phyloP scores from a whole-genome alignment of 1,139 yeast species.

The Saccharomyces hybrid region DNA sequence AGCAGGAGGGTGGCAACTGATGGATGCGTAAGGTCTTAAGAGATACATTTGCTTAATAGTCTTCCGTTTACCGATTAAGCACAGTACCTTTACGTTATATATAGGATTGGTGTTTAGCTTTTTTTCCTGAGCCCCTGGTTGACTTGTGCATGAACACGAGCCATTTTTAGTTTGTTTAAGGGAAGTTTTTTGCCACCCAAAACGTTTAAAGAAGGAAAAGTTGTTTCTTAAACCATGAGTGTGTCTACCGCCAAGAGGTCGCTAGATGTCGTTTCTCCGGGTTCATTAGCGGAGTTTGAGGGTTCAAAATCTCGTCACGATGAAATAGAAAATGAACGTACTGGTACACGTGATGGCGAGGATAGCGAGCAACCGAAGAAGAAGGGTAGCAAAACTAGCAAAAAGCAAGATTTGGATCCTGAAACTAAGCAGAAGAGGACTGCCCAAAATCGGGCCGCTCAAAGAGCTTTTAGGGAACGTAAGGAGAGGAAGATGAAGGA shows the following conservation, averaged over 20 bases:
- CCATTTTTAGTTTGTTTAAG: background rate
- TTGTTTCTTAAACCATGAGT: slow-evolving; percentile 5
- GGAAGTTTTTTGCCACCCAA: background rate
- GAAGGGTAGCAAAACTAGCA: slow-evolving; percentile 51
- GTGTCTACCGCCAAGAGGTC: slow-evolving; percentile 16
- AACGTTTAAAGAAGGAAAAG: background rate
- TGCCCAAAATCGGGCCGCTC: slow-evolving; percentile 97
- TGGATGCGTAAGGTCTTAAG: background rate
- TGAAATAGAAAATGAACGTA: background rate
- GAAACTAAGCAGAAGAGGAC: slow-evolving; percentile 83
- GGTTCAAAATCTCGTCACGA: background rate
- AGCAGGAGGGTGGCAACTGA: background rate
- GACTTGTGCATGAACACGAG: background rate
- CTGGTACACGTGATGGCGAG: background rate
- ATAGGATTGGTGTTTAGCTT: background rate
- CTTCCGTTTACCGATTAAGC: background rate
- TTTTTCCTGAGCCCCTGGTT: background rate
- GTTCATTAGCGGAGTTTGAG: slow-evolving; percentile 3
- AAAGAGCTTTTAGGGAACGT: slow-evolving; percentile 91
- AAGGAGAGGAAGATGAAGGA: slow-evolving; percentile 85
- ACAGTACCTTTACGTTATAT: background rate
- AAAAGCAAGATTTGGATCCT: slow-evolving; percentile 39
- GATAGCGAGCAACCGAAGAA: background rate
- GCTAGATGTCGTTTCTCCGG: slow-evolving; percentile 7
- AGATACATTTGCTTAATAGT: background rate